Conservation (phyloP, 371 early-diverging fungal species). For the Circinella umbellata region DNA sequence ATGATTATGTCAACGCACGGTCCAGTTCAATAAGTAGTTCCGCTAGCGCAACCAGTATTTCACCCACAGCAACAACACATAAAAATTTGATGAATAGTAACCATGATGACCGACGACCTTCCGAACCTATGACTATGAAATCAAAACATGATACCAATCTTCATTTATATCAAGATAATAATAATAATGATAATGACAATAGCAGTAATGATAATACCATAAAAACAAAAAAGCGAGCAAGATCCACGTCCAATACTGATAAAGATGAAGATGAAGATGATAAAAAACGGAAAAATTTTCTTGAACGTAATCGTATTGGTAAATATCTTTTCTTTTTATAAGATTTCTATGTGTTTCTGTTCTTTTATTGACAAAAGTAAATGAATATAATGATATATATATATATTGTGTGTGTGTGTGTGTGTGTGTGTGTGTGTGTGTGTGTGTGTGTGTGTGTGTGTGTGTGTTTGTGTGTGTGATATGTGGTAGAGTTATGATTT, state of each 20-base stretch:
- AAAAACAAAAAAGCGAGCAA: conserved; percentile 26
- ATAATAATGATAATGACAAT: conserved; percentile 5
- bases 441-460: no score
- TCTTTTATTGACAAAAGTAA: no score
- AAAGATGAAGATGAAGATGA: conserved; percentile 53
- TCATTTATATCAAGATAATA: not conserved
- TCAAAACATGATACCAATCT: not conserved
- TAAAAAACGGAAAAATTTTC: conserved; percentile 77
- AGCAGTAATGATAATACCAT: conserved; percentile 5
- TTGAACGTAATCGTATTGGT: conserved; percentile 87
- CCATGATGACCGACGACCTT: not conserved
- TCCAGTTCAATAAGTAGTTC: conserved; percentile 5
- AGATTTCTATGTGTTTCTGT: not conserved
- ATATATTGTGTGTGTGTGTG: no score
- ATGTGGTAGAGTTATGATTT: not conserved
- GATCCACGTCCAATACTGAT: conserved; percentile 19
- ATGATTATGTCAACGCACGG: conserved; percentile 1
- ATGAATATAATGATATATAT: no score
- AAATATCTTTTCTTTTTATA: conserved; percentile 20
- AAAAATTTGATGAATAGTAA: not conserved
- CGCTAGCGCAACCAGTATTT: not conserved
- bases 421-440: no score
- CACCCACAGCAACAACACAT: not conserved
- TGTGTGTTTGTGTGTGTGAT: no score
- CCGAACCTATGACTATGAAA: not conserved